These are phyloP conservation scores for Bryoglossum gracile DNA, from an alignment of 495 filamentous ascomycete species.

Conservation along the genomic window DNA sequence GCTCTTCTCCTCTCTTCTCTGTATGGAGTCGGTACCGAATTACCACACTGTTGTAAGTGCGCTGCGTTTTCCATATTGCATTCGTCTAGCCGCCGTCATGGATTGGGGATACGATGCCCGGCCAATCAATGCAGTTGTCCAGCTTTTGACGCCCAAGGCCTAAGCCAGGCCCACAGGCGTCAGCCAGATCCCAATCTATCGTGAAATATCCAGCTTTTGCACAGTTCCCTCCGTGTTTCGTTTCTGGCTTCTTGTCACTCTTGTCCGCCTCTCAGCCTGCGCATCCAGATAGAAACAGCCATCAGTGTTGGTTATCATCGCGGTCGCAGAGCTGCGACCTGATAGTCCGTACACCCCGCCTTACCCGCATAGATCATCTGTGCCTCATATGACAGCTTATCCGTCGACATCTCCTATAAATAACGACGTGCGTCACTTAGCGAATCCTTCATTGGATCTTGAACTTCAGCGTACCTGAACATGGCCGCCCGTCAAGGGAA, in stretches of 20 bases:
- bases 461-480: conserved; percentile 12
- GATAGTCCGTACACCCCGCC: conserved; percentile 9
- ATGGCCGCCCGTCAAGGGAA: conserved; percentile 35
- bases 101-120: no score
- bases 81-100: no score
- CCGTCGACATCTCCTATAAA: conserved; percentile 22
- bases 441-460: conserved; percentile 16
- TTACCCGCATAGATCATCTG: conserved; percentile 20
- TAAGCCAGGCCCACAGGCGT: no score
- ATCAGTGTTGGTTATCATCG: conserved; percentile 2
- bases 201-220: conserved; percentile 10
- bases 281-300: not conserved
- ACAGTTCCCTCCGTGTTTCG: conserved; percentile 6
- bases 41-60: no score
- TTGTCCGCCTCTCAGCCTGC: conserved; percentile 10
- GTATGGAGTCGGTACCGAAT: no score
- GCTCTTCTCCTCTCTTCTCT: no score
- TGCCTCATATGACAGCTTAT: conserved; percentile 16
- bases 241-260: conserved; percentile 10
- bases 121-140: no score
- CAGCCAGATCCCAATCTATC: conserved; percentile 11
- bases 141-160: no score
- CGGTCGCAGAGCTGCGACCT: conserved; percentile 21
- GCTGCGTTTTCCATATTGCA: no score
- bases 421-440: conserved; percentile 24